These are phyloP conservation scores for Polyplosphaeria fusca DNA, from an alignment of 495 filamentous ascomycete species.

Conservation along the genomic window DNA sequence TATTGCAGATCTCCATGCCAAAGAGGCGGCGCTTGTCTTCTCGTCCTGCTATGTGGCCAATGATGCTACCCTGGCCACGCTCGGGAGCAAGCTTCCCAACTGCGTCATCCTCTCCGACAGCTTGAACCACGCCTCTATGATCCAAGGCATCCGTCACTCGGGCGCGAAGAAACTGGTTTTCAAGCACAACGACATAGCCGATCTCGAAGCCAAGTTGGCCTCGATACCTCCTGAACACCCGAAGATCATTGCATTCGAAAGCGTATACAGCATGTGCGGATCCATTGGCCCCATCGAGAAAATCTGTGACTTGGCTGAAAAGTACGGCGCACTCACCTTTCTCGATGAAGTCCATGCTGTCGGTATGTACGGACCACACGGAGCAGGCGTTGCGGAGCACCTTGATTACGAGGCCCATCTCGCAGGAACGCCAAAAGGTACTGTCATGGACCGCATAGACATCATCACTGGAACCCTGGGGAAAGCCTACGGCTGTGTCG, in stretches of 20 bases:
- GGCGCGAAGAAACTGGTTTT: slow-evolving; percentile 96
- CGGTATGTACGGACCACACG: slow-evolving; percentile 97
- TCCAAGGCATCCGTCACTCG: slow-evolving; percentile 97
- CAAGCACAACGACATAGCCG: slow-evolving; percentile 91
- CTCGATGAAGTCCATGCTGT: slow-evolving; percentile 98
- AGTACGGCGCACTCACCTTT: slow-evolving; percentile 97
- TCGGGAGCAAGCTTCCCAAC: slow-evolving; percentile 91
- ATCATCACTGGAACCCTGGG: slow-evolving; percentile 97
- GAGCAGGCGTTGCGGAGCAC: slow-evolving; percentile 95
- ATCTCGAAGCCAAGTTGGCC: slow-evolving; percentile 87
- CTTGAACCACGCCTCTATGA: slow-evolving; percentile 98
- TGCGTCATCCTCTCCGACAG: slow-evolving; percentile 95
- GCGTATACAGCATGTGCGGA: slow-evolving; percentile 98
- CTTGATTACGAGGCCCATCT: slow-evolving; percentile 83
- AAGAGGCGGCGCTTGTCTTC: slow-evolving; percentile 89
- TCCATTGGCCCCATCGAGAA: slow-evolving; percentile 92
- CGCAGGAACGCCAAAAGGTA: slow-evolving; percentile 67
- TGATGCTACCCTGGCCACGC: slow-evolving; percentile 92
- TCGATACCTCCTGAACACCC: slow-evolving; percentile 77
- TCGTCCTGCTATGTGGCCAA: slow-evolving; percentile 98
- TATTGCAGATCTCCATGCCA: slow-evolving; percentile 84
- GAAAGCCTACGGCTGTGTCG: slow-evolving; percentile 97
- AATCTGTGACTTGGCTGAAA: slow-evolving; percentile 93
- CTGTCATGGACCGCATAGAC: slow-evolving; percentile 90
- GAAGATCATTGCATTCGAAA: slow-evolving; percentile 98